Evolutionary conservation across 176 grass and related monocot genomes (phyloP).

Genomic region (Avena atlantica): DNA sequence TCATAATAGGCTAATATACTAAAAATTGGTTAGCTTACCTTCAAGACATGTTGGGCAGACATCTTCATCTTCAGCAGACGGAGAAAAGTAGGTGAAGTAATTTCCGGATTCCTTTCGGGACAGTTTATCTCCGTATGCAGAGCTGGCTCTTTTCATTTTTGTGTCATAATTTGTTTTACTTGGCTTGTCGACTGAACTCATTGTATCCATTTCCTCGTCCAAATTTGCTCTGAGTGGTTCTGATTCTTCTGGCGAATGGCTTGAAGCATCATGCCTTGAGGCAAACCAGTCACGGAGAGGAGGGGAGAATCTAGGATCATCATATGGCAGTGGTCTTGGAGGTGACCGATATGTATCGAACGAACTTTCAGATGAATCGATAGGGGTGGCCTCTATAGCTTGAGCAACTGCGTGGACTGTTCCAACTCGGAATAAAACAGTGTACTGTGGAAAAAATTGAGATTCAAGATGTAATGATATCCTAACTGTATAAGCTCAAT

Average conservation of each 20-base stretch:
- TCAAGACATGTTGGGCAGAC: slow-evolving; percentile 98
- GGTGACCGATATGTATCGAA: slow-evolving; percentile 78
- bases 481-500: background rate
- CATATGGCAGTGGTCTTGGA: slow-evolving; percentile 86
- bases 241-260: slow-evolving; percentile 76
- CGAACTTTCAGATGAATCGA: slow-evolving; percentile 64
- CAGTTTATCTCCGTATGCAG: slow-evolving; percentile 62
- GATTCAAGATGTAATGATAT: slow-evolving; percentile 18
- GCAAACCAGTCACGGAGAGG: slow-evolving; percentile 57
- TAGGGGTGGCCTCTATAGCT: slow-evolving; percentile 68
- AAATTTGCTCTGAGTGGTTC: slow-evolving; percentile 69
- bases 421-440: slow-evolving; percentile 74
- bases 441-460: slow-evolving; percentile 60
- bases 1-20: background rate
- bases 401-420: slow-evolving; percentile 63
- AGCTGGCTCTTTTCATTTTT: slow-evolving; percentile 60
- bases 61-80: slow-evolving; percentile 90
- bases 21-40: slow-evolving; percentile 48
- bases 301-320: slow-evolving; percentile 83
- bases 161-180: slow-evolving; percentile 72
- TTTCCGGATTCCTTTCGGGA: slow-evolving; percentile 57
- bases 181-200: slow-evolving; percentile 52
- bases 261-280: slow-evolving; percentile 57
- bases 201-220: slow-evolving; percentile 59
- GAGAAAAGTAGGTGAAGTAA: slow-evolving; percentile 65